Evolutionary conservation across 345 rosid genomes (phyloP).

Genomic region (Brassica juncea): DNA sequence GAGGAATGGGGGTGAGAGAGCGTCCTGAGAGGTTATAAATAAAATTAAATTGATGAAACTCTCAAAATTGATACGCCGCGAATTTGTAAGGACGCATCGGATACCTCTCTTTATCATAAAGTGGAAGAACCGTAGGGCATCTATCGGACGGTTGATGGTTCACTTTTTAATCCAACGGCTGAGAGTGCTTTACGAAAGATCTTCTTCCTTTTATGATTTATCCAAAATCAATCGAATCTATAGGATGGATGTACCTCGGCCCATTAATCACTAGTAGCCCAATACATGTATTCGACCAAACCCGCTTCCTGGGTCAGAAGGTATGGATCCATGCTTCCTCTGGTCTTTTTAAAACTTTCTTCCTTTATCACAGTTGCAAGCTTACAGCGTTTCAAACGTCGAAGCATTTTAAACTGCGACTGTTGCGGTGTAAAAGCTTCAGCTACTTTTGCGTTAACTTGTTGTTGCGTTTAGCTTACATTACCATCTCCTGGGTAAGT

Average conservation of each 20-base stretch:
- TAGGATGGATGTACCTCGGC: neutral
- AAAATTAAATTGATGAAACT: neutral
- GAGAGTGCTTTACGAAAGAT: neutral
- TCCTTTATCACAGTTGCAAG: neutral
- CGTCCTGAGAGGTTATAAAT: neutral
- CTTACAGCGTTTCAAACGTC: slow-evolving; percentile 2
- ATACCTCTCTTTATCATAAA: slow-evolving; percentile 20
- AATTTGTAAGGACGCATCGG: slow-evolving; percentile 35
- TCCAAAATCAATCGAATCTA: neutral
- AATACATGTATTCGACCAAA: neutral
- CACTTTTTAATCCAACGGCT: slow-evolving; percentile 30
- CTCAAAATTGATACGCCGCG: slow-evolving; percentile 6
- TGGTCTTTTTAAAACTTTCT: neutral
- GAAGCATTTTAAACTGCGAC: neutral
- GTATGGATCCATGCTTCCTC: neutral
- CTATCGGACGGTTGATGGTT: slow-evolving; percentile 28
- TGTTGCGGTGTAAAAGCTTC: neutral
- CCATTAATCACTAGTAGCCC: neutral
- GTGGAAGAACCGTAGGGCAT: slow-evolving; percentile 22
- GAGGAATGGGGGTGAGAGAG: slow-evolving; percentile 18
- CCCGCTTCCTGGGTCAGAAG: neutral
- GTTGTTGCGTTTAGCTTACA: neutral
- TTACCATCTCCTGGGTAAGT: neutral
- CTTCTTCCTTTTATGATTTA: neutral
- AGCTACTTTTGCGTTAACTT: neutral